A percentile compares a stretch with the other conserved stretches of the same genome.
Conservation (phyloP, 106 monocot species). For the Allium fistulosum region DNA sequence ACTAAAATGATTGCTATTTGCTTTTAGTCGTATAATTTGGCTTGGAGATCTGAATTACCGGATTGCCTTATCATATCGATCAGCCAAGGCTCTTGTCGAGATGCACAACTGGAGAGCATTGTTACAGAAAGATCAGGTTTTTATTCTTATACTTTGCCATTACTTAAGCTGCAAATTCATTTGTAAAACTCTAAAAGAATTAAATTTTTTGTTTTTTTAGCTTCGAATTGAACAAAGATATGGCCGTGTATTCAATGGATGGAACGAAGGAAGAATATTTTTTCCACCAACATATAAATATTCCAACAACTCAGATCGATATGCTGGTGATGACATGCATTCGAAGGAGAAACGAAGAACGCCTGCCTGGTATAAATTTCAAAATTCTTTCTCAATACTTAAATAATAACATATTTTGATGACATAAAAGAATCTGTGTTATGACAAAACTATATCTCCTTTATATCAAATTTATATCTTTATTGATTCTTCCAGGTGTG, state of each 20-base stretch:
- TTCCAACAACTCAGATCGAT: constrained; percentile 59
- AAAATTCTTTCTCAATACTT: too few relatives aligned
- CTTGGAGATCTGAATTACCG: constrained; percentile 84
- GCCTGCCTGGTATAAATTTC: constrained; percentile 43
- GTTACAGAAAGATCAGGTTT: constrained; percentile 72
- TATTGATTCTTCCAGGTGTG: constrained; percentile 38
- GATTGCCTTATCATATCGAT: constrained; percentile 72
- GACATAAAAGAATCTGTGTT: too few relatives aligned
- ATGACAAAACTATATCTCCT: too few relatives aligned
- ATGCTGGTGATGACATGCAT: constrained; percentile 46
- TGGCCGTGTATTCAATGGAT: constrained; percentile 48
- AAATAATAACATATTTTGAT: too few relatives aligned
- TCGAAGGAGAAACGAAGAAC: constrained; percentile 55
- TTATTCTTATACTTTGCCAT: constrained; percentile 1
- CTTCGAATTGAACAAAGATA: constrained; percentile 49
- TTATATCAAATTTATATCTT: too few relatives aligned
- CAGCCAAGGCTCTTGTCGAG: constrained; percentile 69
- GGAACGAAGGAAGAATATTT: constrained; percentile 63
- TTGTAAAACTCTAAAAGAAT: neutral
- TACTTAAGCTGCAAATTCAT: neutral
- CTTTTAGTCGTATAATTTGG: constrained; percentile 65
- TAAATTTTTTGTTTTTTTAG: constrained; percentile 14
- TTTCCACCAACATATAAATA: constrained; percentile 70
- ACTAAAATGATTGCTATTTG: neutral
- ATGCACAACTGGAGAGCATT: constrained; percentile 78